Conservation (phyloP, 1,284 basidiomycete species). For the Erythrobasidium hasegawianum region DNA sequence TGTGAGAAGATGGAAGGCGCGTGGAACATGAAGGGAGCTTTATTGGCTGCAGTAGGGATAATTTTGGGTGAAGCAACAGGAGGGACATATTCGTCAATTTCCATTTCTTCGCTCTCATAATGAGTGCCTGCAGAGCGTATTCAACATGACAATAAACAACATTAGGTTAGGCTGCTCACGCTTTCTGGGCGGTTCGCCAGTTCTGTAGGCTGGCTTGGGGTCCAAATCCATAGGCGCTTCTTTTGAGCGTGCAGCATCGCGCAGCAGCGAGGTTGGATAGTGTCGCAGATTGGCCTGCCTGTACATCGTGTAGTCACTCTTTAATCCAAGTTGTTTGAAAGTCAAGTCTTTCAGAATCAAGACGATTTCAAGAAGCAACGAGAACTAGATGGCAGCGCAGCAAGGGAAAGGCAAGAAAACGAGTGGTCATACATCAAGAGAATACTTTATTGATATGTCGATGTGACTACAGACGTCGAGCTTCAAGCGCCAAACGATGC, state of each 20-base stretch:
- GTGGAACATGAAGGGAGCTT: constrained; percentile 28
- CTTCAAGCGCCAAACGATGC: constrained; percentile 72
- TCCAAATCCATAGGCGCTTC: constrained; percentile 11
- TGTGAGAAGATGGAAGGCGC: constrained; percentile 10
- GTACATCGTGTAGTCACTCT: too few species aligned
- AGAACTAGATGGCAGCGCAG: constrained; percentile 32
- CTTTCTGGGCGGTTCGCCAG: constrained; percentile 26
- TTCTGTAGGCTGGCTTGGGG: too few species aligned
- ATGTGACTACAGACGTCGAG: constrained; percentile 30
- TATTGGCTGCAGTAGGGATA: neutral
- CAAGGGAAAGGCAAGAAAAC: constrained; percentile 22
- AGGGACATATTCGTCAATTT: constrained; percentile 24
- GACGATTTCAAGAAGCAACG: neutral
- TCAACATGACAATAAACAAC: too few species aligned
- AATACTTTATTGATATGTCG: neutral
- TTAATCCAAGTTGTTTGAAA: too few species aligned
- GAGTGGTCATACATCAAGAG: neutral
- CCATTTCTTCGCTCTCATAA: constrained; percentile 21
- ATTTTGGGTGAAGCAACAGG: neutral
- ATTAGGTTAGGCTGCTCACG: constrained; percentile 22
- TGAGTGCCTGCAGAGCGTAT: constrained; percentile 15
- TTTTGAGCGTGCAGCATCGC: neutral
- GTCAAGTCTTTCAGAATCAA: neutral
- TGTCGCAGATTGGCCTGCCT: neutral
- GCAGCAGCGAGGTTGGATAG: neutral